These are phyloP conservation scores for Crithidia fasciculata DNA, from an alignment of 208 protist species.

Conservation along the genomic window DNA sequence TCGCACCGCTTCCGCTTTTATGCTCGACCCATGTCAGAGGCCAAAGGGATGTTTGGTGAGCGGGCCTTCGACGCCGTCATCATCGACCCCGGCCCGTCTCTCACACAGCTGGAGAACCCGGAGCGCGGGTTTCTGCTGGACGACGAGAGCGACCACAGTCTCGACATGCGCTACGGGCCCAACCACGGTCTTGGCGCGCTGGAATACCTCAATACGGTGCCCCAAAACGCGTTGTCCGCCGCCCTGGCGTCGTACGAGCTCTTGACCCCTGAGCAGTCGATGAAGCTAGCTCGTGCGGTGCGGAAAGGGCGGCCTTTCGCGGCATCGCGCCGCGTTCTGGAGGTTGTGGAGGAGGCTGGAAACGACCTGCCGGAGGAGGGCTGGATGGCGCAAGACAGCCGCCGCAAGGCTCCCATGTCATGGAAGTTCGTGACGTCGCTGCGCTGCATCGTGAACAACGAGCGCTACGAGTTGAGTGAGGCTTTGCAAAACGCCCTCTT, in stretches of 20 bases:
- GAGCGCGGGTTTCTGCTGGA: constrained; percentile 78
- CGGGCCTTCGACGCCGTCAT: constrained; percentile 85
- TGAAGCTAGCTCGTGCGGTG: constrained; percentile 82
- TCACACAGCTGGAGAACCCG: constrained; percentile 80
- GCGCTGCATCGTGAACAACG: constrained; percentile 85
- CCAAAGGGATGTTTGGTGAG: constrained; percentile 85
- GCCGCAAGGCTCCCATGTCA: constrained; percentile 81
- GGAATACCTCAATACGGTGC: constrained; percentile 82
- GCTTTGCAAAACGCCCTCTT: constrained; percentile 72
- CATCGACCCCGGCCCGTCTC: constrained; percentile 84
- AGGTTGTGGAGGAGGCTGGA: constrained; percentile 63
- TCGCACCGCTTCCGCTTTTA: constrained; percentile 79
- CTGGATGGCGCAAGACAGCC: constrained; percentile 66
- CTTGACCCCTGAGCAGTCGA: constrained; percentile 75
- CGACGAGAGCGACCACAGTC: constrained; percentile 65
- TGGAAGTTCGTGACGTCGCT: constrained; percentile 84
- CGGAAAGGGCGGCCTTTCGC: constrained; percentile 64
- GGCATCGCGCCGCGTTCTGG: constrained; percentile 47
- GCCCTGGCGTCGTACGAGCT: constrained; percentile 66
- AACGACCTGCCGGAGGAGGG: constrained; percentile 75
- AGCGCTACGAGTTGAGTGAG: constrained; percentile 71
- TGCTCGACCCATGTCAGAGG: constrained; percentile 75
- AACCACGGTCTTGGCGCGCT: constrained; percentile 55
- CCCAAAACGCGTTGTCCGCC: constrained; percentile 61
- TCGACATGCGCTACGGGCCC: constrained; percentile 87